Evolutionary conservation across 2,329 filamentous ascomycete genomes (phyloP), one percentile per base, ranked within the genome.

Genomic region (Simplicillium sp.): DNA sequence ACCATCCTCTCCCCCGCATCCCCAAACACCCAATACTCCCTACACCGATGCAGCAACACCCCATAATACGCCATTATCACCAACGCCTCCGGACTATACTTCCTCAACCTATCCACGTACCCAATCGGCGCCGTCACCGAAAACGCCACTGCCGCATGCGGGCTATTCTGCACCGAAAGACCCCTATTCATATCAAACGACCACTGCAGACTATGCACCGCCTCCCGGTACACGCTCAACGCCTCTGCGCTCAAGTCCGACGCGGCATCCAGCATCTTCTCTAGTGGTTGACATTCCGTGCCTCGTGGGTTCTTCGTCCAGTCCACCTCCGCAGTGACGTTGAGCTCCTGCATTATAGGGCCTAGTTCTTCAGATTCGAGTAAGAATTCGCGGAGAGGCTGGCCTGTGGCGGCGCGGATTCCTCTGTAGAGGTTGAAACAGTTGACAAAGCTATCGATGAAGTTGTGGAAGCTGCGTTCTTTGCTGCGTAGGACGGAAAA

Each of bases 391-490:
- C 60, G 65, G 7, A 55, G 54, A 2, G 57, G 51, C 1, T 53
- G 44, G 34, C 36, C 32, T 13, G 65, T 57, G 29, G 67, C 56
- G 33, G 55, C 51, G 13, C 59, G 58, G 13, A 71, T 59, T 17
- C 68, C 67, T 5, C 62, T 60, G 46, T 69, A 65, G 12, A 72
- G 54, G 35, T 54, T 53, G 13, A 67, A 49, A 38, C 64, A 67
- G n/a, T 61, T 56, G 14, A 64, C 50, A 40, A 67, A 67, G 11
- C 60, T 54, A 31, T 61, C 58, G 11, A 70, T 54, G 32, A 67
- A 65, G 31, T 48, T 44, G 29, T 62, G 55, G 31, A 72, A 67
- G 34, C 59, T 46, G 18, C 46, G 11, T 13, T 29, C 13, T 11
- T 32, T 41, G 8, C 43, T 49, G 13, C 56, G 57, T 33, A 66